Base-by-base conservation (phyloP, 75 land plant species). In the Selaginella moellendorffii region DNA sequence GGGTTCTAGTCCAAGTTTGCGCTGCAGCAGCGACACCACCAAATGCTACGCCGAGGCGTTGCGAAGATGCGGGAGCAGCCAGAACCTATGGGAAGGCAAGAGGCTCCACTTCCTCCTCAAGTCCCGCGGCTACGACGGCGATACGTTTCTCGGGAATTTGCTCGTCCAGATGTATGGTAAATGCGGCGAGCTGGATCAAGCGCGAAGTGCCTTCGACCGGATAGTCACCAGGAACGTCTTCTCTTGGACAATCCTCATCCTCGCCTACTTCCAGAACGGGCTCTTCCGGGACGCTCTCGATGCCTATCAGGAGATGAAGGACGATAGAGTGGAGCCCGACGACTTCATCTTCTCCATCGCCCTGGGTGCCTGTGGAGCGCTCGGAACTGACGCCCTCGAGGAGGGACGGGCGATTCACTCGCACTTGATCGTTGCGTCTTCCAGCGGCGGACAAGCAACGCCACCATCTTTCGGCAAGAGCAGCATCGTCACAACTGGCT, bases 131-230 rank as follows among this genome's bases (percentile, higher is more conserved):
- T 19, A 21, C 25, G 24, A 56, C 24, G 8, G 21, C 19, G 19
- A 56, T 21, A 19, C 59, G n/a, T 56, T 19, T 21, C 21, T 56
- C 17, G 2, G 24, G 5, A 56, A 19, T 8, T 8, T 25, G 24
- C 25, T 56, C n/a, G 23, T 56, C 24, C 19, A 56, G 8, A 56
- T 56, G 59, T 56, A 56, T 56, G 59, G 59, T 8, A 8, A n/a
- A 56, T 56, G 59, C 59, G 19, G 19, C 19, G n/a, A n/a, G 8
- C 19, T 56, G 24, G n/a, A 56, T 2, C 17, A 56, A 21, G 59
- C 59, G 17, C 19, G n/a, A n/a, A 56, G n/a, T 19, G 24, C 24
- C 8, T 56, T 56, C 21, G 24, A 56, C 24, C 5, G 21, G 5
- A 2, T 25, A 56, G n/a, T 8, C 25, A 24, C 5, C 5, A 56